Evolutionary conservation across 805 yeast genomes (phyloP), one percentile per base, ranked within the genome.

Genomic region (Pichia phayaonensis): DNA sequence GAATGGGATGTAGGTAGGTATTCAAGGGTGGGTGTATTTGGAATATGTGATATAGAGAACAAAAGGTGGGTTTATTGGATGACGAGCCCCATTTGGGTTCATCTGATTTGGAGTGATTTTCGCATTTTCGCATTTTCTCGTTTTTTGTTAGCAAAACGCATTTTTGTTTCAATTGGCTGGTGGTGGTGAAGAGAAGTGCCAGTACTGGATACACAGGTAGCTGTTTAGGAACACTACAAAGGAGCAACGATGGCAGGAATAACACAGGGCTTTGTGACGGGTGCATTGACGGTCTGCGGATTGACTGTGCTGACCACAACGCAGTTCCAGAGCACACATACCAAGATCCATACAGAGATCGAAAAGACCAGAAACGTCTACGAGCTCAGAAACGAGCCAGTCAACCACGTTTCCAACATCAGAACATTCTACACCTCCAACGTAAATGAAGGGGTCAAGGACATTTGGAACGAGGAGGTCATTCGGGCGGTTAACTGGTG

Each of bases 381-480:
- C 47, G 77, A 79, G 45, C 72, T 79, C 56, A 69, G 80, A 55
- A 77, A 82, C 43, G 73, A 77, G 47, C 66, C 76, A 15, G 71
- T 77, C 31, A 68, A 71, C 34, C 77, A 76, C 54, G 66, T 75
- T 26, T 60, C 71, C 8, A 68, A 73, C 48, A 74, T 75, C 29
- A 61, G 71, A 44, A 61, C 70, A 21, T 79, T 79, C 51, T 65
- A 71, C 51, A 68, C 74, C 27, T 73, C 86, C 29, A 66, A 71
- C 12, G 54, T 80, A 31, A 60, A 60, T 11, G 90, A 87, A 64
- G 83, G 90, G 0, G 71, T 77, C 53, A 84, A 82, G 56, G 95
- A 86, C 60, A 72, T 86, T 41, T 86, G 95, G 95, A 83, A 86
- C 61, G 81, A 78, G 43, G 90, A 85, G 62, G 75, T 86, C 48